Percentiles rank a stretch among this genome's conserved stretches.
Evolutionary conservation across 441 rosid species (phyloP).

Genomic region (Flueggea neowawraea): DNA sequence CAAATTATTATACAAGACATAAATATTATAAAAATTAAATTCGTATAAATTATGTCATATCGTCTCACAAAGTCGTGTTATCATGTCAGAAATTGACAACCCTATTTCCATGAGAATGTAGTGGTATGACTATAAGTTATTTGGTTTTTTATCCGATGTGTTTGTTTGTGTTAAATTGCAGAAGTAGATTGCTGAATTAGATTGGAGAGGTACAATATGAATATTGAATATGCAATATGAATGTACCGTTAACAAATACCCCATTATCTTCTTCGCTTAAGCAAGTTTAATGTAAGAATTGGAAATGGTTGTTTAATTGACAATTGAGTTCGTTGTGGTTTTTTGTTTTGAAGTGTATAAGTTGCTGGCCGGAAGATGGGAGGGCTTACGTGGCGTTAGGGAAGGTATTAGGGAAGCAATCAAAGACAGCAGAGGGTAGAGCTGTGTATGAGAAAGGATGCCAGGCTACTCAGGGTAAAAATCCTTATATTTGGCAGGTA

Average conservation of each 20-base stretch:
- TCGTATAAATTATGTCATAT: no score
- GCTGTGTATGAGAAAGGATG: conserved; percentile 79
- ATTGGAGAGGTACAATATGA: no score
- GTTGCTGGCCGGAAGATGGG: conserved; percentile 94
- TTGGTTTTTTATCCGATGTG: not conserved
- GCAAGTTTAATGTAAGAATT: not conserved
- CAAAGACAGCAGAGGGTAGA: conserved; percentile 55
- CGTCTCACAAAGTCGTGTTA: no score
- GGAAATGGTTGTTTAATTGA: not conserved
- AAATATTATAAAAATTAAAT: no score
- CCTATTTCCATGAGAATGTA: no score
- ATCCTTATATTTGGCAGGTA: conserved; percentile 71
- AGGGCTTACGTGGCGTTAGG: conserved; percentile 83
- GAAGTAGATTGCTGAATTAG: no score
- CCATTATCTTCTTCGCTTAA: not conserved
- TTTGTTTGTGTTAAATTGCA: not conserved
- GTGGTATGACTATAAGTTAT: no score
- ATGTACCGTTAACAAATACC: not conserved
- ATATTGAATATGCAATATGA: not conserved
- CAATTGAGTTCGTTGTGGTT: not conserved
- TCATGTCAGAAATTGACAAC: no score
- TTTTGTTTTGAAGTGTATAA: conserved; percentile 59
- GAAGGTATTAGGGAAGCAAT: conserved; percentile 71
- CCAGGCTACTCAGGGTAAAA: conserved; percentile 94
- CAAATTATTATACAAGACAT: no score